These are phyloP conservation scores for Lipomyces sp. DNA, from an alignment of 805 yeast species.

Conservation along the genomic window DNA sequence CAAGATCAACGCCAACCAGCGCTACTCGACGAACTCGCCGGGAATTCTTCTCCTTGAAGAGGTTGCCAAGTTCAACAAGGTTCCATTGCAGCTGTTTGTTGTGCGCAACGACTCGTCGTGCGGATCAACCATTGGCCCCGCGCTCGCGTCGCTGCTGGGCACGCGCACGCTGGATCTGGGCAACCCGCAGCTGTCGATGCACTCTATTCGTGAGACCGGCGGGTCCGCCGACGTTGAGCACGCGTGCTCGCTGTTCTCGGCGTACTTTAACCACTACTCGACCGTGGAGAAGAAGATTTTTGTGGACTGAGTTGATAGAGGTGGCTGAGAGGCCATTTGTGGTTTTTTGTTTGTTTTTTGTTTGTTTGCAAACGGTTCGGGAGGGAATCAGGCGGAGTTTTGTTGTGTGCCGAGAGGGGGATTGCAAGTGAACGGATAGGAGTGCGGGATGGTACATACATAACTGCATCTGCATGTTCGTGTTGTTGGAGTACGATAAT, in stretches of 20 bases:
- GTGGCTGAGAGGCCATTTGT: background rate
- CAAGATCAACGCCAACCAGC: conserved; percentile 90
- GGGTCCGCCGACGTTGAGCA: conserved; percentile 73
- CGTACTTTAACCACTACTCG: conserved; percentile 66
- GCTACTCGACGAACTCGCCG: conserved; percentile 89
- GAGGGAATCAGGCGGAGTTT: no score
- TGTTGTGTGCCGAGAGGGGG: no score
- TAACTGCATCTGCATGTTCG: no score
- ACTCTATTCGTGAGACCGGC: conserved; percentile 74
- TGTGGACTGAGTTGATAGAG: conserved; percentile 9
- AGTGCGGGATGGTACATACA: no score
- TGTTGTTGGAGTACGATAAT: background rate
- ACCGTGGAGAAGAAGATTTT: conserved; percentile 35
- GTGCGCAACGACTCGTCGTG: conserved; percentile 90
- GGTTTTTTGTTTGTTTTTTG: background rate
- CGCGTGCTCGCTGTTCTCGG: conserved; percentile 64
- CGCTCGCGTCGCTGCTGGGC: conserved; percentile 65
- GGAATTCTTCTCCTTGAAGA: conserved; percentile 77
- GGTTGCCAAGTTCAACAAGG: conserved; percentile 60
- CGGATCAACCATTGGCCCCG: conserved; percentile 96
- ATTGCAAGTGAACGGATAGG: no score
- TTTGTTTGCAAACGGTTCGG: background rate
- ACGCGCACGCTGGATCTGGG: conserved; percentile 58
- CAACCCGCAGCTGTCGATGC: conserved; percentile 81
- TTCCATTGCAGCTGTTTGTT: conserved; percentile 92